Base-by-base conservation (phyloP, 495 filamentous ascomycete species). In the Pyrenula aspistea region DNA sequence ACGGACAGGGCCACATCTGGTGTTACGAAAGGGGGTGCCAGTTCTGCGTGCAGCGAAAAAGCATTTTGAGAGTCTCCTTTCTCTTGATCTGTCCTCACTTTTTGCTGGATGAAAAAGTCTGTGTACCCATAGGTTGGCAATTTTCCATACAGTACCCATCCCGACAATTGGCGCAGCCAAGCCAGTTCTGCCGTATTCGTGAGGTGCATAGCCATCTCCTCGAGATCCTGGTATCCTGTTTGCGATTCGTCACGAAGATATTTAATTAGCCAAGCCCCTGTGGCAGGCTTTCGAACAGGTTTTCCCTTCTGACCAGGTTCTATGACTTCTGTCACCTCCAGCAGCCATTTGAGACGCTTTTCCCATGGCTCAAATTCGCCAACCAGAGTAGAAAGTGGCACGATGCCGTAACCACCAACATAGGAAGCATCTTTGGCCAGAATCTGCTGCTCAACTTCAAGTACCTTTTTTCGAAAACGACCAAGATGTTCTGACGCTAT, bases 341-440 rank as follows among this genome's bases (percentile, higher is more conserved):
- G 83, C n/a, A 95, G 72, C 88, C 91, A 98, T 64, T 90, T 83
- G 74, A 98, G 73, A 36, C 85, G 75, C 57, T 89, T 74, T 42
- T 78, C 86, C 93, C 93, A 96, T 22, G 79, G 85, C 2, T 85
- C 79, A 59, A 98, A 96, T 66, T 91, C 84, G 10, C 77, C 78
- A 3, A 95, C 84, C 10, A 98, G 76, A 2, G 82, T 85, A 11
- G 93, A 91, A 48, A 98, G 70, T 1, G 93, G 91, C 15, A 96
- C 93, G 59, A 95, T 93, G 53, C 91, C 83, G 62, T 95, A 95
- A 2, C 86, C 91, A 48, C 91, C 92, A 2, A 96, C 90, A 61
- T 86, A 79, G 20, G 71, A 77, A 36, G 79, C 75, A 67, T 94
- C 87, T 62, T 81, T 80, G 22, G 76, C 71, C 53, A 96, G 72